Conservation (phyloP, 805 yeast genomes). For the Ogataea pini region DNA sequence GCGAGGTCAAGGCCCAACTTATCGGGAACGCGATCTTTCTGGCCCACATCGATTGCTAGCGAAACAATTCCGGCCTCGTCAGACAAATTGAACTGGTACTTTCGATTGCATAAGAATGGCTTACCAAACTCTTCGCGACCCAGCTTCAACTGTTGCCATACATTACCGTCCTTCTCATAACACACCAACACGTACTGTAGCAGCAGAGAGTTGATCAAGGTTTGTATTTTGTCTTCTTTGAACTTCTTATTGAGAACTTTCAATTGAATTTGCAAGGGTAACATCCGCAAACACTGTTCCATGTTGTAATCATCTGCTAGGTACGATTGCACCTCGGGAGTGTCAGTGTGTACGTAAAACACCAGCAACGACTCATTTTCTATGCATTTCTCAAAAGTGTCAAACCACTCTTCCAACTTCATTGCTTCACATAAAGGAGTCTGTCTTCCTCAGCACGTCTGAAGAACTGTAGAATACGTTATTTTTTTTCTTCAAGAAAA, state of each 20-base stretch:
- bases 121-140: constrained; percentile 52
- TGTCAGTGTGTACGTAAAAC: constrained; percentile 13
- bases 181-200: constrained; percentile 43
- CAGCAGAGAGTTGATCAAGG: constrained; percentile 48
- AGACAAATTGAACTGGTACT: constrained; percentile 55
- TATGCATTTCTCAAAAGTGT: constrained; percentile 1
- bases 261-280: constrained; percentile 45
- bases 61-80: constrained; percentile 55
- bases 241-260: constrained; percentile 43
- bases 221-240: constrained; percentile 35
- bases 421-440: neutral
- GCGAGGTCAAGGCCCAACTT: constrained; percentile 54
- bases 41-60: constrained; percentile 41
- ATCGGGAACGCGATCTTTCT: neutral
- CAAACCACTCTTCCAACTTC: neutral
- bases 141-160: constrained; percentile 29
- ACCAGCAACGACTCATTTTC: neutral
- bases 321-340: constrained; percentile 2
- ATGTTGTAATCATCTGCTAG: constrained; percentile 41
- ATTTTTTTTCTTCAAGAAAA: too few species aligned
- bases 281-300: constrained; percentile 48
- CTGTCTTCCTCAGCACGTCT: too few species aligned
- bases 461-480: too few species aligned
- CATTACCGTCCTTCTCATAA: constrained; percentile 18
- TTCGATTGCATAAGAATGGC: constrained; percentile 42